Evolutionary conservation across 768 basidiomycete genomes (phyloP).

Genomic region (Collybia mongolica): DNA sequence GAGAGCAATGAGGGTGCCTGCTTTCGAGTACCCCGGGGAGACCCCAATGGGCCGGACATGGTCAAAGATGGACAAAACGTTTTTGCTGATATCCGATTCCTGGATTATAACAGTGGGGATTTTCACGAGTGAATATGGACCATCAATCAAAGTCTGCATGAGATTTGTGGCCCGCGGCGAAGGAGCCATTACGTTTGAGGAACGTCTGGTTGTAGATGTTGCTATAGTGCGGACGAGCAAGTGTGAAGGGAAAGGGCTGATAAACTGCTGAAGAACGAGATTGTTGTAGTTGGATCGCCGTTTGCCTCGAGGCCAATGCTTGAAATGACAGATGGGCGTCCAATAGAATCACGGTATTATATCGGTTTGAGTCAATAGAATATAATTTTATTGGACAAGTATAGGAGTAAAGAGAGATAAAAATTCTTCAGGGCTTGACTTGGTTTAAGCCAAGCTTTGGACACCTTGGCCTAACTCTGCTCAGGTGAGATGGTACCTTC

Average conservation of each 20-base stretch:
- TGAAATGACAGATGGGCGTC: background rate
- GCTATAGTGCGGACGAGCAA: background rate
- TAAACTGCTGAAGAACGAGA: too few relatives aligned
- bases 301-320: conserved; percentile 1
- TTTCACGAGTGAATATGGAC: conserved; percentile 20
- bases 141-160: conserved; percentile 31
- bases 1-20: conserved; percentile 42
- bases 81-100: conserved; percentile 21
- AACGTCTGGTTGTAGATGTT: background rate
- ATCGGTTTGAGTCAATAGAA: background rate
- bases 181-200: conserved; percentile 9
- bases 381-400: too few relatives aligned
- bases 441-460: conserved; percentile 15
- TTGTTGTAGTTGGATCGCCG: background rate
- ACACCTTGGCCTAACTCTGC: conserved; percentile 16
- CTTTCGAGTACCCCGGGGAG: conserved; percentile 45
- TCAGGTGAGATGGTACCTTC: too few relatives aligned
- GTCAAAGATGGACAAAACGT: conserved; percentile 28
- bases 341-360: background rate
- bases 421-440: conserved; percentile 6
- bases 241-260: background rate
- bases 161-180: conserved; percentile 11
- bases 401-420: background rate
- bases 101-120: conserved; percentile 22
- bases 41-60: conserved; percentile 44